Percentiles rank a stretch among this genome's conserved stretches.
These are phyloP conservation scores for Globisporangium middletonii DNA, from an alignment of 352 stramenopile species.

Conservation along the genomic window DNA sequence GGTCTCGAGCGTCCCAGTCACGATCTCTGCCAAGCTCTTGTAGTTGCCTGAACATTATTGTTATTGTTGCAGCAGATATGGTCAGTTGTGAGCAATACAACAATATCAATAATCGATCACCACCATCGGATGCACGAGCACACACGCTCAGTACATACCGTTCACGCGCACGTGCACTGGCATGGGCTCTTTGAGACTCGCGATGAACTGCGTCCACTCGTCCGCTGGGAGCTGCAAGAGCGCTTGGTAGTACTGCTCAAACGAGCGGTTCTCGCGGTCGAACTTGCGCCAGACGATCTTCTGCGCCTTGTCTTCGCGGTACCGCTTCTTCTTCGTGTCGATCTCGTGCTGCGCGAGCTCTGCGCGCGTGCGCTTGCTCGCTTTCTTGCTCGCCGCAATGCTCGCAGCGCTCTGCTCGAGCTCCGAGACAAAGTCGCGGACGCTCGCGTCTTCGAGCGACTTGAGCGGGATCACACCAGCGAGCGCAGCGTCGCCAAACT, in stretches of 20 bases:
- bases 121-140: background rate
- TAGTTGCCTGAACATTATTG: slow-evolving; percentile 43
- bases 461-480: slow-evolving; percentile 40
- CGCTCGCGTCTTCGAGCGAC: slow-evolving; percentile 55
- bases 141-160: slow-evolving; percentile 36
- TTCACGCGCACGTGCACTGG: slow-evolving; percentile 88
- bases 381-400: slow-evolving; percentile 20
- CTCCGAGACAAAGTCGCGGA: slow-evolving; percentile 63
- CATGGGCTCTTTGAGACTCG: slow-evolving; percentile 66
- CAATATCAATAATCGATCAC: too few species aligned
- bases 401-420: slow-evolving; percentile 23
- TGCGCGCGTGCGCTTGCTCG: slow-evolving; percentile 43
- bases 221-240: slow-evolving; percentile 54
- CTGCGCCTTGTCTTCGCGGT: slow-evolving; percentile 60
- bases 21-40: slow-evolving; percentile 72
- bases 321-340: slow-evolving; percentile 50
- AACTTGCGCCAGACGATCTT: slow-evolving; percentile 89
- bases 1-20: slow-evolving; percentile 61
- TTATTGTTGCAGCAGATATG: background rate
- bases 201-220: slow-evolving; percentile 82
- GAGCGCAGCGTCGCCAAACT: slow-evolving; percentile 19
- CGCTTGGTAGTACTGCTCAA: slow-evolving; percentile 80
- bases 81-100: too few species aligned
- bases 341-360: slow-evolving; percentile 51
- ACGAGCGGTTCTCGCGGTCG: slow-evolving; percentile 70